Percentiles rank a stretch among this genome's conserved stretches.
Conservation (phyloP, 2,329 filamentous ascomycete genomes). For the Aspergillus terreus region DNA sequence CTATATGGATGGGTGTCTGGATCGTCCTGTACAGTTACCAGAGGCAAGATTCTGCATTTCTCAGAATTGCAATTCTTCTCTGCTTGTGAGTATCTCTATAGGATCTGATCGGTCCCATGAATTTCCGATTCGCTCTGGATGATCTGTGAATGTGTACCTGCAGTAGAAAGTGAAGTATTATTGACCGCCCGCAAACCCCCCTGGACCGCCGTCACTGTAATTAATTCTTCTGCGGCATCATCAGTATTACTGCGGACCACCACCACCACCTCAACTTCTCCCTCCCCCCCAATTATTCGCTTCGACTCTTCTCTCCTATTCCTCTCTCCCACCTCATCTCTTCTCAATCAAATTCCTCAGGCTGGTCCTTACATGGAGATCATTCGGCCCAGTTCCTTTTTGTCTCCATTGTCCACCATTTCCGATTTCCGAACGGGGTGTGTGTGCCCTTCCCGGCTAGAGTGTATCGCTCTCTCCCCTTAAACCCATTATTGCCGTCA, state of each 20-base stretch:
- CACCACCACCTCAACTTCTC: constrained; percentile 2
- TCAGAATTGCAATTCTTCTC: no score
- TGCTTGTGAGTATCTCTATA: no score
- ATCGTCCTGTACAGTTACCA: no score
- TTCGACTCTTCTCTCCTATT: constrained; percentile 3
- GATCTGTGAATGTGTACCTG: no score
- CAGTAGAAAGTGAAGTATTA: no score
- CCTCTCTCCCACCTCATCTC: constrained; percentile 8
- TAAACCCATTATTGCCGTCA: constrained; percentile 17
- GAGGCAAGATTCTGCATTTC: no score
- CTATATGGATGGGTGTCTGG: no score
- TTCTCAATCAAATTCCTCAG: constrained; percentile 6
- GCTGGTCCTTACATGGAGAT: constrained; percentile 20
- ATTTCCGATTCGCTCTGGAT: neutral
- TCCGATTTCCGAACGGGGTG: constrained; percentile 11
- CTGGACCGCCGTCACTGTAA: neutral
- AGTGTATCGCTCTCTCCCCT: constrained; percentile 22
- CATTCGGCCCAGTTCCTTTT: constrained; percentile 6
- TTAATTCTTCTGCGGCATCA: neutral
- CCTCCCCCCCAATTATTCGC: neutral
- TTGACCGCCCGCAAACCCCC: no score
- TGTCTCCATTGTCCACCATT: neutral
- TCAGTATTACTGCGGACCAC: neutral
- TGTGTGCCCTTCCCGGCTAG: constrained; percentile 21
- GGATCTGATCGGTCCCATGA: no score